Evolutionary conservation across 805 yeast genomes (phyloP).

Genomic region (Saccharomycopsis selenospora): DNA sequence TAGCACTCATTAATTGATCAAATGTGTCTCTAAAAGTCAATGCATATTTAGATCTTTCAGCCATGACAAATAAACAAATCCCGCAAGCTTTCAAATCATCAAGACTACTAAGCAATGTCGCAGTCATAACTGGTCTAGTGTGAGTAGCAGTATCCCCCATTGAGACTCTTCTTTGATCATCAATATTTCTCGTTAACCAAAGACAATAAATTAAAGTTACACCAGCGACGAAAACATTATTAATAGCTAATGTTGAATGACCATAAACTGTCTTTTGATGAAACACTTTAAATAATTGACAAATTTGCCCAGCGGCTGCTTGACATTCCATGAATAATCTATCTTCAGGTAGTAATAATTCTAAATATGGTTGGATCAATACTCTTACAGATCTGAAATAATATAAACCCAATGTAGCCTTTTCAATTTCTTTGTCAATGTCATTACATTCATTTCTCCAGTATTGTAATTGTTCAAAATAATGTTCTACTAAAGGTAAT

Average conservation of each 20-base stretch:
- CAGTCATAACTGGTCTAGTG: conserved; percentile 52
- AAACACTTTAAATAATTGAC: conserved; percentile 55
- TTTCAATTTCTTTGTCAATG: conserved; percentile 43
- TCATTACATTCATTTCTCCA: conserved; percentile 52
- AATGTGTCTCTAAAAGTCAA: conserved; percentile 57
- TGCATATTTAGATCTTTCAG: conserved; percentile 58
- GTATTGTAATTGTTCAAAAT: conserved; percentile 45
- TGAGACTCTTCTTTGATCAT: conserved; percentile 47
- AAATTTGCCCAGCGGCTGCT: conserved; percentile 65
- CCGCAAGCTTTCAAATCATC: conserved; percentile 64
- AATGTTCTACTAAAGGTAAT: conserved; percentile 43
- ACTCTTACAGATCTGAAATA: conserved; percentile 55
- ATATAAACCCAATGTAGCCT: conserved; percentile 50
- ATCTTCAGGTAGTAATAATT: conserved; percentile 53
- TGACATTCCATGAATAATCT: conserved; percentile 57
- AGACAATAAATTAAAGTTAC: conserved; percentile 59
- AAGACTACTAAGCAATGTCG: conserved; percentile 44
- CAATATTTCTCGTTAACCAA: conserved; percentile 57
- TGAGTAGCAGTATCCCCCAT: conserved; percentile 53
- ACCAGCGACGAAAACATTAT: conserved; percentile 63
- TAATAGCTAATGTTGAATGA: conserved; percentile 59
- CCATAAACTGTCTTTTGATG: conserved; percentile 57
- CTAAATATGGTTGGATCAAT: conserved; percentile 57
- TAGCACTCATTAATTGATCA: conserved; percentile 59
- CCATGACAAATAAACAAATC: conserved; percentile 55